A percentile compares a stretch with the other conserved stretches of the same genome.
Conservation (phyloP, 805 yeast genomes). For the Ogataea neopini region DNA sequence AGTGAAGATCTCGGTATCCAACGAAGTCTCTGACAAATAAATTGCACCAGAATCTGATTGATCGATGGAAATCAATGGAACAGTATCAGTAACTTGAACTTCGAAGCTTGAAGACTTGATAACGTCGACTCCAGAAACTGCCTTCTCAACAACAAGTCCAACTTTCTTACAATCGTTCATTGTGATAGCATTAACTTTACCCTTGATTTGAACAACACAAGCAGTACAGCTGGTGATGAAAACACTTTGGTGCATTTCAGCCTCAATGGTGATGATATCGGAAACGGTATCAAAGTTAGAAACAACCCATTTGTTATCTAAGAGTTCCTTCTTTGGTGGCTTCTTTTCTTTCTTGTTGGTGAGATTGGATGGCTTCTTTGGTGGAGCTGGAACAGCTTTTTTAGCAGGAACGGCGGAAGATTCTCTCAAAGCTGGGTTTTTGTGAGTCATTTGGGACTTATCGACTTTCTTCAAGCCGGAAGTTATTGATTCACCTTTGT, state of each 20-base stretch:
- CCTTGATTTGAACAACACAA: conserved; percentile 77
- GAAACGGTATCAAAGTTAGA: conserved; percentile 70
- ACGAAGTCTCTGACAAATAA: conserved; percentile 71
- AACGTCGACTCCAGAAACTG: conserved; percentile 85
- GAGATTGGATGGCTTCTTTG: conserved; percentile 76
- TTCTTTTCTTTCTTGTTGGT: conserved; percentile 36
- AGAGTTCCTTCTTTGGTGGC: conserved; percentile 65
- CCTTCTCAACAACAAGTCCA: conserved; percentile 79
- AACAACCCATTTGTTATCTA: conserved; percentile 87
- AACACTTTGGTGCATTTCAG: conserved; percentile 82
- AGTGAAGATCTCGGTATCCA: conserved; percentile 76
- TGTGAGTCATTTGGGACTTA: conserved; percentile 90
- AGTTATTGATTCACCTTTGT: conserved; percentile 82
- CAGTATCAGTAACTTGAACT: conserved; percentile 76
- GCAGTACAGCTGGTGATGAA: conserved; percentile 81
- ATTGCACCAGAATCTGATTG: conserved; percentile 85
- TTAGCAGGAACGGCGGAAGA: conserved; percentile 51
- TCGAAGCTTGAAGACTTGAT: conserved; percentile 82
- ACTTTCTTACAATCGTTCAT: conserved; percentile 68
- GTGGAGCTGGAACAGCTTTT: conserved; percentile 66
- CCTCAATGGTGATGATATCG: conserved; percentile 69
- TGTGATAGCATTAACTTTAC: conserved; percentile 88
- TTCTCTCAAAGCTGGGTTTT: conserved; percentile 78
- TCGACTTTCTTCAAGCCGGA: conserved; percentile 89
- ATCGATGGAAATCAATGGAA: conserved; percentile 85